A percentile compares a stretch with the other conserved stretches of the same genome.
Conservation (phyloP, 2,329 filamentous ascomycete species). For the Gaeumannomyces tritici region DNA sequence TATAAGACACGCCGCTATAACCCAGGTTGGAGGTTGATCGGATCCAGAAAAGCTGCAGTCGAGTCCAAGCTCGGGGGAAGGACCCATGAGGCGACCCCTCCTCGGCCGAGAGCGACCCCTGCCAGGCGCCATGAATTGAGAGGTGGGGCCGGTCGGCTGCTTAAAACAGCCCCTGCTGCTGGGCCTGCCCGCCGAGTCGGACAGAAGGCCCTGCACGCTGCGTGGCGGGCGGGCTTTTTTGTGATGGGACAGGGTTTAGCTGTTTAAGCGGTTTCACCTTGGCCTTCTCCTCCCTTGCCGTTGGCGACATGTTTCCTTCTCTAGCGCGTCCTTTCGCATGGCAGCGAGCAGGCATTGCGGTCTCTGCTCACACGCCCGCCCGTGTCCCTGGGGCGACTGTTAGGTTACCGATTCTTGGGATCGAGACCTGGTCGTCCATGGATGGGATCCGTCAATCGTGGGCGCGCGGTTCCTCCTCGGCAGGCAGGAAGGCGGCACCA, state of each 20-base stretch:
- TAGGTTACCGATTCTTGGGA: no score
- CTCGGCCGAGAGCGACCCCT: not conserved
- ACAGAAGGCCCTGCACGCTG: not conserved
- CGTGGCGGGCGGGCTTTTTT: not conserved
- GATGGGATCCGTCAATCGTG: no score
- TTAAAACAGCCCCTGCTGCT: conserved; percentile 1
- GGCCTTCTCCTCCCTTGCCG: not conserved
- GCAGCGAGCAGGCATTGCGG: no score
- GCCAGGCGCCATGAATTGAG: not conserved
- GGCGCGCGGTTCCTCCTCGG: no score
- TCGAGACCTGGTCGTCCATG: no score
- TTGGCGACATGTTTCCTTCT: not conserved
- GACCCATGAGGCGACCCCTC: not conserved
- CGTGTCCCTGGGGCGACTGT: no score
- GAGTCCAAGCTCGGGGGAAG: not conserved
- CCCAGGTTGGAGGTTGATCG: not conserved
- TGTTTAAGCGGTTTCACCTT: conserved; percentile 1
- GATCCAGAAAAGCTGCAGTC: not conserved
- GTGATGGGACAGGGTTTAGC: not conserved
- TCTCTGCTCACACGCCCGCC: no score
- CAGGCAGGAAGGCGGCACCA: no score
- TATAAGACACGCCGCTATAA: not conserved
- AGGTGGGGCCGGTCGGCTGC: not conserved
- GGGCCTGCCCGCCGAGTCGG: not conserved
- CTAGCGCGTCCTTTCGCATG: not conserved